Evolutionary conservation across 352 stramenopile genomes (phyloP), one percentile per base, ranked within the genome.

Genomic region (Globisporangium mamillatum): DNA sequence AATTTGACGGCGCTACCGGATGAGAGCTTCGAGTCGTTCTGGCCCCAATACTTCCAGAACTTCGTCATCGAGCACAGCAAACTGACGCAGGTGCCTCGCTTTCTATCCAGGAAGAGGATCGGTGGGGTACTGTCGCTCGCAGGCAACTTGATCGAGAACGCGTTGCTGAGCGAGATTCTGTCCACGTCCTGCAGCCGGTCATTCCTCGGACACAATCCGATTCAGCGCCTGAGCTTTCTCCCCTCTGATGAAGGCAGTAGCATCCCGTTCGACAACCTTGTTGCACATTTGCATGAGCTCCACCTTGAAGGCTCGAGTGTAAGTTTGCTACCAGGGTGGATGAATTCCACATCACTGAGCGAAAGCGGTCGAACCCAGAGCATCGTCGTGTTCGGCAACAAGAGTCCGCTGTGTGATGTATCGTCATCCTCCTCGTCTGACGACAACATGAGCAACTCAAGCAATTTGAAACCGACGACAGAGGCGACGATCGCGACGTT

Each of bases 1-100:
- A 71, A 75, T 24, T 24, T 78, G 18, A 18, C 52, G 3, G 14
- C 24, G 20, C 54, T 78, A 1, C 32, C 66, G 3, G 66, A 67
- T 8, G 50, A 5, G 25, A 16, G 8, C 7, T n/a, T 65, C 10
- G 60, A 52, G n/a, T 10, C 27, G 16, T 36, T 18, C 25, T 65
- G 60, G 44, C 25, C 60, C 16, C 14, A 20, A 24, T n/a, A 29
- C 25, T 48, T 57, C 1, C 60, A 65, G 44, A 50, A 65, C 22
- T 48, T 65, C 29, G 60, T 65, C 18, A 46, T 58, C 7, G 46
- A 65, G 44, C 44, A 46, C 60, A 65, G 60, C n/a, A 27, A 16
- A n/a, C 14, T 65, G 9, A 65, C 60, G 18, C 46, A 12, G 10
- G 46, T 36, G 27, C 46, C 60, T 25, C 46, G n/a, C 4, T 50